phyloP scores from a whole-genome alignment of 129 eudicot species.

The Ambrosia trifida region DNA sequence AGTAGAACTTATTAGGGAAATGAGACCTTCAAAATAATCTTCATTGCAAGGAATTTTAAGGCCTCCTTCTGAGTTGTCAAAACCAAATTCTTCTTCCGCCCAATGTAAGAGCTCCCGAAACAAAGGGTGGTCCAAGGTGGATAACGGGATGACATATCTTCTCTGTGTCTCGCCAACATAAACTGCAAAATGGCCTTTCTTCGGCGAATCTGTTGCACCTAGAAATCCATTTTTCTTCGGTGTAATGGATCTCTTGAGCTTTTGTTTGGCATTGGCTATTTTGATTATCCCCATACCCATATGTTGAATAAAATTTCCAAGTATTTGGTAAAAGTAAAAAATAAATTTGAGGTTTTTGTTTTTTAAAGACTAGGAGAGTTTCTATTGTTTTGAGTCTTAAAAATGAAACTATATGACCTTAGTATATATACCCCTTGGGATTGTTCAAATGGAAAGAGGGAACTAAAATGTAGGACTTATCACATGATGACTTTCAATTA shows the following conservation, averaged over 20 bases:
- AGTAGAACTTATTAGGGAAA: conserved; percentile 37
- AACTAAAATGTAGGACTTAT: conserved; percentile 25
- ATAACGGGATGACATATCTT: conserved; percentile 50
- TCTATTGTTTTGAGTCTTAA: conserved; percentile 19
- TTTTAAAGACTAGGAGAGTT: conserved; percentile 19
- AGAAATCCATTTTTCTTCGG: conserved; percentile 37
- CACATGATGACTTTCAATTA: conserved; percentile 30
- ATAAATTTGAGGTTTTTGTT: conserved; percentile 13
- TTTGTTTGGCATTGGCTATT: conserved; percentile 56
- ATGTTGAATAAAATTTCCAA: conserved; percentile 9
- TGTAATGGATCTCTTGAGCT: conserved; percentile 53
- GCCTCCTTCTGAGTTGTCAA: conserved; percentile 54
- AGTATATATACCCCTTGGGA: conserved; percentile 28
- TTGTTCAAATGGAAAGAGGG: conserved; percentile 20
- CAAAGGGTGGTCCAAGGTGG: conserved; percentile 55
- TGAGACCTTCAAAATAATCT: conserved; percentile 54
- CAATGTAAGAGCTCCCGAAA: conserved; percentile 53
- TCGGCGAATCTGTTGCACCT: conserved; percentile 33
- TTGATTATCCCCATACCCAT: conserved; percentile 43
- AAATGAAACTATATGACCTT: conserved; percentile 23
- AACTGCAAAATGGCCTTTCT: conserved; percentile 58
- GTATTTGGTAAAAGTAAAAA: neutral
- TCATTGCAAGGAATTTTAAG: conserved; percentile 54
- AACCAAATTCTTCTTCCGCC: conserved; percentile 65
- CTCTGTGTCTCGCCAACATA: conserved; percentile 49